Percentiles rank a stretch among this genome's conserved stretches.
phyloP scores from a whole-genome alignment of 441 rosid species.

The Erodium moschatum region DNA sequence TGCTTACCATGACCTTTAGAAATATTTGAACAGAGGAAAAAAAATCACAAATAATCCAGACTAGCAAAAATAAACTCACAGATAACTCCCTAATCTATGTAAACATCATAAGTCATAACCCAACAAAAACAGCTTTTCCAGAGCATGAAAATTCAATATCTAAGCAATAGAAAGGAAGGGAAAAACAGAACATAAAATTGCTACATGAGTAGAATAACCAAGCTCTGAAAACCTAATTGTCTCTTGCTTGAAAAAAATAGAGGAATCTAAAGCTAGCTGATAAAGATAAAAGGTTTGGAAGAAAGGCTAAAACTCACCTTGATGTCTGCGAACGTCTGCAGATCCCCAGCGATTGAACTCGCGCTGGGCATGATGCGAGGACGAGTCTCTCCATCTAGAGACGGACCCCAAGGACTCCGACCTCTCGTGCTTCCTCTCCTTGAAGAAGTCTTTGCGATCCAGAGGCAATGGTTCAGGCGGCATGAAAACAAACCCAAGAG shows the following conservation, averaged over 20 bases:
- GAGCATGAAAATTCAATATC: neutral
- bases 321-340: constrained; percentile 64
- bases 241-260: neutral
- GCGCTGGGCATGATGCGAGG: constrained; percentile 45
- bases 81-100: constrained; percentile 5
- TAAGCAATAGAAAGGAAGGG: neutral
- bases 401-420: constrained; percentile 44
- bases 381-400: constrained; percentile 72
- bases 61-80: constrained; percentile 8
- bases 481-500: constrained; percentile 50
- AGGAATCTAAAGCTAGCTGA: neutral
- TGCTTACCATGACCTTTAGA: constrained; percentile 89
- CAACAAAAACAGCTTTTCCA: neutral
- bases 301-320: constrained; percentile 36
- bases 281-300: neutral
- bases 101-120: neutral
- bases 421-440: constrained; percentile 84
- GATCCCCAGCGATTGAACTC: constrained; percentile 64
- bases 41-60: constrained; percentile 25
- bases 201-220: neutral
- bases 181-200: neutral
- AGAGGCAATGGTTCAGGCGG: constrained; percentile 86
- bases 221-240: neutral
- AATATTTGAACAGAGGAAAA: constrained; percentile 26
- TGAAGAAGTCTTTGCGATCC: constrained; percentile 83